Base-by-base conservation (phyloP, 768 basidiomycete genomes). In the Leccinum subgranulosum region DNA sequence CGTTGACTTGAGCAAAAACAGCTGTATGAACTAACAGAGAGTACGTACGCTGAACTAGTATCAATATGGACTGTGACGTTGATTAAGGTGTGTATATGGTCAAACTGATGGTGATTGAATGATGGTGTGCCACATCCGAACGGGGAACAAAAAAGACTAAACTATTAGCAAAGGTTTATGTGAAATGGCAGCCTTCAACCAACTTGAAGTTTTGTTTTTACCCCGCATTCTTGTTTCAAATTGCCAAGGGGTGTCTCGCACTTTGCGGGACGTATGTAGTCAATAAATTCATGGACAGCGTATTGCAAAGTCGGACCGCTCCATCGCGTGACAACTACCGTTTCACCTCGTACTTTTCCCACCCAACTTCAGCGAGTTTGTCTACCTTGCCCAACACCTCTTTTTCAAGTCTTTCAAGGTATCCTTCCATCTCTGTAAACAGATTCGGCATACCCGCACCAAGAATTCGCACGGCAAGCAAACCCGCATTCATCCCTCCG, bases 401-500 rank as follows among this genome's bases (percentile, higher is more conserved):
- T 3, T 73, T 76, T 70, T 92, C 88, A 56, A 92, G 72, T 2
- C 66, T 71, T 57, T 79, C 79, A 59, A 93, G 78, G 72, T 97
- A 98, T 4, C 71, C 72, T 50, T 90, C 88, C 83, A 95, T 91
- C 4, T 79, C 83, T 6, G 69, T 66, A 4, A 87, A 69, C 5
- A 96, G 77, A 7, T 69, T 67, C 0, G 93, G 92, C 23, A 87
- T 84, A 3, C 88, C 84, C 1, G 86, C 80, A 1, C 86, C 85
- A 5, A 99, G 78, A n/a, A 98, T 94, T 12, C 96, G 85, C 5
- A 95, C 84, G 0, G 96, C 94, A 14, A 98, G 82, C 2, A 99
- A 76, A 1, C 88, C 97, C 1, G 95, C 97, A 67, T 98, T 99
- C 55, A 85, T 92, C 17, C 90, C 85, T 66, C 97, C 97, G 72